phyloP scores from a whole-genome alignment of 2,329 filamentous ascomycete species.

The Paecilomyces sp. region DNA sequence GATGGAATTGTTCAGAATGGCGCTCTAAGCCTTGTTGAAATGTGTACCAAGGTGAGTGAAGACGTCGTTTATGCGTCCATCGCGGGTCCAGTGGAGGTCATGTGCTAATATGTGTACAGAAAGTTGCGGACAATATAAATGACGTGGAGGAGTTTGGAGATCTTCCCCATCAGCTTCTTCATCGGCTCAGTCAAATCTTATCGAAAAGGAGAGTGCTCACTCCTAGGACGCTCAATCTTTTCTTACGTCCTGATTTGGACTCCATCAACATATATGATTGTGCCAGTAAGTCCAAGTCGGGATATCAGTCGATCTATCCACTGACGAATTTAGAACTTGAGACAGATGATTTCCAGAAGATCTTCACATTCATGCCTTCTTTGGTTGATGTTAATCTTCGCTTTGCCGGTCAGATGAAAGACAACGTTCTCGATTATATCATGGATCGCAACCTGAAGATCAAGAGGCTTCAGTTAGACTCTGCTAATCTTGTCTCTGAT shows the following conservation, averaged over 20 bases:
- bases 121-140: constrained; percentile 56
- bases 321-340: constrained; percentile 50
- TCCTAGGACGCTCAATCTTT: constrained; percentile 37
- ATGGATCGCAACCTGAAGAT: constrained; percentile 62
- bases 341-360: constrained; percentile 68
- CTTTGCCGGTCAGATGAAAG: constrained; percentile 88
- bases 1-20: constrained; percentile 56
- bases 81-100: background rate
- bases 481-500: constrained; percentile 75
- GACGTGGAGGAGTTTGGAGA: constrained; percentile 61
- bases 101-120: constrained; percentile 27
- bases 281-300: constrained; percentile 38
- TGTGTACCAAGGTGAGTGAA: constrained; percentile 48
- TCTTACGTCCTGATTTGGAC: constrained; percentile 47
- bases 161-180: constrained; percentile 50
- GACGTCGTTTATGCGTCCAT: background rate
- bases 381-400: constrained; percentile 67
- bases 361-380: constrained; percentile 67
- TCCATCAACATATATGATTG: constrained; percentile 55
- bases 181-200: constrained; percentile 56
- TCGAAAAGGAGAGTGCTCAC: constrained; percentile 56
- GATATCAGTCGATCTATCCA: background rate
- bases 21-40: constrained; percentile 40
- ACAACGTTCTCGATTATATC: constrained; percentile 74
- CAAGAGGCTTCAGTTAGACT: constrained; percentile 70